These are phyloP conservation scores for Kurtzmaniella fragi DNA, from an alignment of 805 yeast genomes.

Conservation along the genomic window DNA sequence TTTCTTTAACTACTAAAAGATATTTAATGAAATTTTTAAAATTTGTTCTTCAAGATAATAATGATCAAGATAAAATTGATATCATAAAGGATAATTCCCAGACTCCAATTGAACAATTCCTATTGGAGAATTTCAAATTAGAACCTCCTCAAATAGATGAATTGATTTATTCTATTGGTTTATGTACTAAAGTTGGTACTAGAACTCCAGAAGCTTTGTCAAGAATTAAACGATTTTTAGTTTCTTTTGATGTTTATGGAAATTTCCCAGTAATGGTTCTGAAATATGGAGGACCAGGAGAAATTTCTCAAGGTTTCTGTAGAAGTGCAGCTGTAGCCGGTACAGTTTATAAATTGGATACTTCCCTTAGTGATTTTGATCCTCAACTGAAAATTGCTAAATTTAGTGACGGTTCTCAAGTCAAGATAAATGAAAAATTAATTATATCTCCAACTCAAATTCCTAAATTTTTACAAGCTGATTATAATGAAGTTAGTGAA, in stretches of 20 bases:
- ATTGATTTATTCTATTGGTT: conserved; percentile 79
- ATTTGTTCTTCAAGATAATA: conserved; percentile 58
- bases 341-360: conserved; percentile 81
- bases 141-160: conserved; percentile 75
- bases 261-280: conserved; percentile 88
- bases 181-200: conserved; percentile 57
- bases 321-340: conserved; percentile 98
- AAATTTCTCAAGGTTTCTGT: conserved; percentile 93
- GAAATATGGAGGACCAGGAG: conserved; percentile 95
- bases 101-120: conserved; percentile 53
- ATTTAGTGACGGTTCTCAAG: conserved; percentile 69
- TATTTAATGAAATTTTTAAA: conserved; percentile 87
- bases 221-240: conserved; percentile 76
- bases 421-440: conserved; percentile 74
- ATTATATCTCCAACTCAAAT: conserved; percentile 68
- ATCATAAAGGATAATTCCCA: conserved; percentile 54
- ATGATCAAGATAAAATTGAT: conserved; percentile 57
- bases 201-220: conserved; percentile 71
- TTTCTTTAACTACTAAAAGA: conserved; percentile 73
- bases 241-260: conserved; percentile 88
- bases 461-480: conserved; percentile 37
- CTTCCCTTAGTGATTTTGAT: conserved; percentile 62
- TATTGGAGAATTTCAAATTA: conserved; percentile 62
- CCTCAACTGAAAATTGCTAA: conserved; percentile 60
- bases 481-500: conserved; percentile 37